Evolutionary conservation across 2,329 filamentous ascomycete genomes (phyloP), one percentile per base, ranked within the genome.

Genomic region (Phaeosphaeriaceae sp.): DNA sequence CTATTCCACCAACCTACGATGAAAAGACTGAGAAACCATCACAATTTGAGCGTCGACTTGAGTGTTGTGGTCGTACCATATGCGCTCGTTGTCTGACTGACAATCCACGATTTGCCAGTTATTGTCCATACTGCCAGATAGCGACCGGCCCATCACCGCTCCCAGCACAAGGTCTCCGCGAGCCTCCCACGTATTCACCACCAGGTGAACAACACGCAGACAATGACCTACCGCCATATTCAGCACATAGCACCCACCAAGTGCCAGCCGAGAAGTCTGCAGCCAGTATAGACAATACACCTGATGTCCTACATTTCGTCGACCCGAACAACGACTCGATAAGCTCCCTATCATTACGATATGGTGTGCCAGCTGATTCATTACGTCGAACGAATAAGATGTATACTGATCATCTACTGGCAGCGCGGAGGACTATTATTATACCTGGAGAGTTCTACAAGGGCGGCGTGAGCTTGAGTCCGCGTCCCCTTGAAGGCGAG

Each of bases 71-170:
- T 36, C 82, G 89, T 45, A 77, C 85, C 32, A 88, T 93, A 64
- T 94, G 89, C 73, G 83, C 84, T 13, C 78, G 77, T 52, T 93
- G 89, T 73, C 82, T 90, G 61, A 76, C 83, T 67, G 86, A 82
- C 38, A 91, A 91, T 67, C 76, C 79, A 23, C 84, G 88, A 33
- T 92, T 90, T 73, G 81, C 81, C 44, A 76, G 78, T 30, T 85
- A 85, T 58, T 86, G 83, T 67, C 89, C 89, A 0, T 93, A 88
- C 71, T 94, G 90, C 69, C 90, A 93, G 72, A 82, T 90, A 60
- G 86, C 86, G 4, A 81, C 77, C 36, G 76, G 74, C 4, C 83
- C 86, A 2, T 83, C 83, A 6, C 72, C 86, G 3, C 78, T 85
- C 39, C 82, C 85, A 1, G 46, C 61, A 15, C 85, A 85, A 72